A percentile compares a stretch with the other conserved stretches of the same genome.
Conservation (phyloP, 345 rosid genomes). For the Acer saccharum region DNA sequence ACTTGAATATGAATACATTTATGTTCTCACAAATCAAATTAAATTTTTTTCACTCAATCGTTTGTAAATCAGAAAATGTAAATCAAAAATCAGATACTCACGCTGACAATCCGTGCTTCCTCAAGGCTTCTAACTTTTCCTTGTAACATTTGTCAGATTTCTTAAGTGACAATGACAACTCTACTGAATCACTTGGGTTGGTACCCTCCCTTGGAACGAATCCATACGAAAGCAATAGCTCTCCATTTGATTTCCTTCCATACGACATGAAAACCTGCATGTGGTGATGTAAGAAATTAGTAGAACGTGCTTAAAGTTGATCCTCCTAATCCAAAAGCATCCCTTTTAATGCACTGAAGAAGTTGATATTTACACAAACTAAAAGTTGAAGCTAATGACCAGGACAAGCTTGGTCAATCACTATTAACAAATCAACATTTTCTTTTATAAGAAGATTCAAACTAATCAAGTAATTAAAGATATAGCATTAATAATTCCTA, state of each 20-base stretch:
- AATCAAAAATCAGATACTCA: conserved; percentile 34
- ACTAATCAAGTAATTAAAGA: not conserved
- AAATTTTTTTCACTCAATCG: too few relatives aligned
- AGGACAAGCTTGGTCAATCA: too few relatives aligned
- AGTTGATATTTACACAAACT: not conserved
- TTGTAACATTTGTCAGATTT: conserved; percentile 75
- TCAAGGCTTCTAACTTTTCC: conserved; percentile 78
- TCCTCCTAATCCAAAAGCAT: not conserved
- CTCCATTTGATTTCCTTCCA: conserved; percentile 93
- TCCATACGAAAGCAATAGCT: conserved; percentile 86
- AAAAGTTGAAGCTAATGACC: not conserved
- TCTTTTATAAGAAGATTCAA: not conserved
- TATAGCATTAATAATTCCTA: not conserved
- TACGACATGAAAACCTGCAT: conserved; percentile 96
- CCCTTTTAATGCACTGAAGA: not conserved
- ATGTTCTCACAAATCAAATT: too few relatives aligned
- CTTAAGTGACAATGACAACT: conserved; percentile 65
- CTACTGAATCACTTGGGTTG: conserved; percentile 88
- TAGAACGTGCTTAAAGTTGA: not conserved
- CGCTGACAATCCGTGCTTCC: conserved; percentile 78
- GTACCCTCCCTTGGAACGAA: conserved; percentile 95
- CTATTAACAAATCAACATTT: not conserved
- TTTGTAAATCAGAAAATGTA: too few relatives aligned
- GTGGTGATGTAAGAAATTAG: conserved; percentile 4
- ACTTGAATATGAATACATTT: too few relatives aligned